A percentile compares a stretch with the other conserved stretches of the same genome.
phyloP scores from a whole-genome alignment of 2,329 filamentous ascomycete genomes.

The Paecilomyces sp. region DNA sequence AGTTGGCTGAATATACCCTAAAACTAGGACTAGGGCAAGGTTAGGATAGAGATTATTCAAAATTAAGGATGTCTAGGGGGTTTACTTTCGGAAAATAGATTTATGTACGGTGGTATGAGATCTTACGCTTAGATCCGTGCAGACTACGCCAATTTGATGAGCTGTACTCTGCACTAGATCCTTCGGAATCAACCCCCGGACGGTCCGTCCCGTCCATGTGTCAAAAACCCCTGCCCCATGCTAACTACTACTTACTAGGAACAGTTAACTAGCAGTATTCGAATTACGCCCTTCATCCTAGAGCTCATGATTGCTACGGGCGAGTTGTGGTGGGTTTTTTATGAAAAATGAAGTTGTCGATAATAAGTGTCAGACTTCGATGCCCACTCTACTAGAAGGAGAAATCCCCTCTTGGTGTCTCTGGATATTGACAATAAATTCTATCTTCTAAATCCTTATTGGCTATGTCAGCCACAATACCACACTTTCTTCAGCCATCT shows the following conservation, averaged over 20 bases:
- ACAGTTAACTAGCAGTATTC: neutral
- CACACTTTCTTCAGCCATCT: too few relatives aligned
- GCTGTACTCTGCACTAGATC: neutral
- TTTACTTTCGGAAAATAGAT: neutral
- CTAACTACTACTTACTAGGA: neutral
- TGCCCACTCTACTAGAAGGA: too few relatives aligned
- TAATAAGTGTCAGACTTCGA: too few relatives aligned
- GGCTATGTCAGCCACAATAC: too few relatives aligned
- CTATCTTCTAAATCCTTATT: too few relatives aligned
- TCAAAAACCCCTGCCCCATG: neutral
- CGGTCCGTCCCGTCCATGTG: neutral
- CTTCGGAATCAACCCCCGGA: neutral
- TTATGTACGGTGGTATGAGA: neutral
- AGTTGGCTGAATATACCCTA: neutral
- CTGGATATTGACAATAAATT: too few relatives aligned
- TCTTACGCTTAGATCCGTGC: neutral
- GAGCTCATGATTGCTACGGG: too few relatives aligned
- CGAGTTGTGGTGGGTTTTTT: too few relatives aligned
- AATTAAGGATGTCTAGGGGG: neutral
- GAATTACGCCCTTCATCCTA: neutral
- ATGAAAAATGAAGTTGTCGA: too few relatives aligned
- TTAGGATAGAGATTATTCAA: neutral
- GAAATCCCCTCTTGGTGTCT: too few relatives aligned
- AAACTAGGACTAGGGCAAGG: neutral
- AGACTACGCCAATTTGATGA: neutral